Base-by-base conservation (phyloP, 495 filamentous ascomycete species). In the Pyronema omphalodes region DNA sequence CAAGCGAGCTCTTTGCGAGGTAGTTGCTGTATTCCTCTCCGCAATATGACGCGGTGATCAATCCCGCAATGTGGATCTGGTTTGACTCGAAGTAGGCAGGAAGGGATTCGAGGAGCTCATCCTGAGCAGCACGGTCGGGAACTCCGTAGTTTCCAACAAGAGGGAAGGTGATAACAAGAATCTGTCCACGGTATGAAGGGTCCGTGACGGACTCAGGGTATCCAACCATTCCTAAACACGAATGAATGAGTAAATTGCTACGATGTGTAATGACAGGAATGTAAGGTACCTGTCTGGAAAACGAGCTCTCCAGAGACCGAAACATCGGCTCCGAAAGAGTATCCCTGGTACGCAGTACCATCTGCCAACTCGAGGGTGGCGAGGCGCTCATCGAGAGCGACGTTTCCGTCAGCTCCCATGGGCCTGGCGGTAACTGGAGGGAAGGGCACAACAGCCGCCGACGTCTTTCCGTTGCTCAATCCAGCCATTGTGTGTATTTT, bases 131-230 rank as follows among this genome's bases (percentile, higher is more conserved):
- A 57, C 88, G 74, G 0, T 85, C 84, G 19, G 91, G 91, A 9
- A 95, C 91, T 57, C 61, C 61, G 70, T 98, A 98, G 71, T 94
- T 94, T 61, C 87, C 87, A 55, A 88, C 82, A 12, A 93, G 73
- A 19, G 87, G 87, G 68, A 91, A 93, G 23, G 87, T 94, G 61
- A 93, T 75, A 62, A 93, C 85, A 50, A 94, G 76, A 49, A 94
- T 88, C 69, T 94, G 87, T 37, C 87, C 87, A 12, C 83, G 83
- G 68, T 94, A 94, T 54, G 87, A 93, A 56, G 87, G 87, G 61
- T 94, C 87, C 49, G 87, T 94, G 62, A 94, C 76, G 9, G 85
- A 88, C 72, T 98, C 91, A 34, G 91, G 88, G 66, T 98, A 98
- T 57, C 91, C 91, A 54, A 98, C 91, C 91, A 98, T 93, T 65